These are phyloP conservation scores for Histomonas meleagridis DNA, from an alignment of 208 protist species.

Conservation along the genomic window DNA sequence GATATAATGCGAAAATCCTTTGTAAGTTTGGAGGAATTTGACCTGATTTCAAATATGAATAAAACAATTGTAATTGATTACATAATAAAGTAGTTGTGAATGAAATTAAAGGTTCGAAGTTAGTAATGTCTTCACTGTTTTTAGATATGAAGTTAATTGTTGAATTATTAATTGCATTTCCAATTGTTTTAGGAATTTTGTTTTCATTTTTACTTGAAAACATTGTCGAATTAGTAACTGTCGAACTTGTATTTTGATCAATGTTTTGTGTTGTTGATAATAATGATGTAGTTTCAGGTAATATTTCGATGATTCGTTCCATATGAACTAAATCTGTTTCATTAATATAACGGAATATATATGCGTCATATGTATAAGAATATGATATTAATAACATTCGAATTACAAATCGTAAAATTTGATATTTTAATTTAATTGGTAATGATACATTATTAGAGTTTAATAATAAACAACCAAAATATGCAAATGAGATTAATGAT, in stretches of 20 bases:
- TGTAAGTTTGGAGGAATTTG: no score
- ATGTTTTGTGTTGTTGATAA: no score
- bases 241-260: no score
- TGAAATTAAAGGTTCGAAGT: no score
- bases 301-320: background rate
- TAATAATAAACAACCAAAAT: background rate
- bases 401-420: background rate
- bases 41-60: background rate
- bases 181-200: no score
- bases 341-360: background rate
- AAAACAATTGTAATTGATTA: background rate
- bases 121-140: no score
- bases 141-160: no score
- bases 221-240: no score
- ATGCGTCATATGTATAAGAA: background rate
- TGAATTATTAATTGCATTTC: no score
- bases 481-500: background rate
- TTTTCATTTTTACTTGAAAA: no score
- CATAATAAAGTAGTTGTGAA: no score
- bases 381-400: background rate
- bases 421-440: background rate
- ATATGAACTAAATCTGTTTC: background rate
- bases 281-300: background rate
- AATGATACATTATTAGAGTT: no score
- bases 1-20: background rate